Percentiles rank a stretch among this genome's conserved stretches.
Conservation (phyloP, 208 protist species). For the Herpetomonas samuelpessoai region DNA sequence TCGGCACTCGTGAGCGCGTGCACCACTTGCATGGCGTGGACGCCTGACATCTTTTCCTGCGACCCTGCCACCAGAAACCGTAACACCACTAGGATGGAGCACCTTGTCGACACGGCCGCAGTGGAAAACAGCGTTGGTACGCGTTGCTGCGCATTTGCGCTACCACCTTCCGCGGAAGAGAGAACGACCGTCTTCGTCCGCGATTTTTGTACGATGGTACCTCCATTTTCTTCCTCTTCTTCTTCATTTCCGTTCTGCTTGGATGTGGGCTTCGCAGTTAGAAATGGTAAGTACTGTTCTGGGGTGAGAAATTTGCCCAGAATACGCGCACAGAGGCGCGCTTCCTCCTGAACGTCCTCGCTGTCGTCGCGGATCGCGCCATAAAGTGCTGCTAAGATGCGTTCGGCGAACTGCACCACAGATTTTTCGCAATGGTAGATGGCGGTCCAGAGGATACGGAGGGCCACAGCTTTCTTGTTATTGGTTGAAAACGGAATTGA, state of each 20-base stretch:
- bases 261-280: constrained; percentile 41
- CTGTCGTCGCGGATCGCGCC: constrained; percentile 81
- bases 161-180: constrained; percentile 29
- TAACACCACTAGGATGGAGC: constrained; percentile 68
- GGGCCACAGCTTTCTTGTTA: constrained; percentile 75
- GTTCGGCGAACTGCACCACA: constrained; percentile 81
- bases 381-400: constrained; percentile 78
- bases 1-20: constrained; percentile 63
- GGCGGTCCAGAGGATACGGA: constrained; percentile 74
- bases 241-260: not conserved
- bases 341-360: constrained; percentile 61
- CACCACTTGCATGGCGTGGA: constrained; percentile 58
- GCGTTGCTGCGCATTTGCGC: not conserved
- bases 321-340: constrained; percentile 71
- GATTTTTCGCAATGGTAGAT: constrained; percentile 81
- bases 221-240: constrained; percentile 33
- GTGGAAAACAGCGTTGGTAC: constrained; percentile 85
- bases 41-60: constrained; percentile 43
- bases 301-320: constrained; percentile 87
- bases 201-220: constrained; percentile 32
- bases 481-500: constrained; percentile 84
- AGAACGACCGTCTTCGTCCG: constrained; percentile 65
- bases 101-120: constrained; percentile 67
- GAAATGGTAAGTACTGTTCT: constrained; percentile 87
- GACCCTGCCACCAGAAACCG: constrained; percentile 68